These are phyloP conservation scores for Aurinia saxatilis DNA, from an alignment of 345 rosid genomes.

Conservation along the genomic window DNA sequence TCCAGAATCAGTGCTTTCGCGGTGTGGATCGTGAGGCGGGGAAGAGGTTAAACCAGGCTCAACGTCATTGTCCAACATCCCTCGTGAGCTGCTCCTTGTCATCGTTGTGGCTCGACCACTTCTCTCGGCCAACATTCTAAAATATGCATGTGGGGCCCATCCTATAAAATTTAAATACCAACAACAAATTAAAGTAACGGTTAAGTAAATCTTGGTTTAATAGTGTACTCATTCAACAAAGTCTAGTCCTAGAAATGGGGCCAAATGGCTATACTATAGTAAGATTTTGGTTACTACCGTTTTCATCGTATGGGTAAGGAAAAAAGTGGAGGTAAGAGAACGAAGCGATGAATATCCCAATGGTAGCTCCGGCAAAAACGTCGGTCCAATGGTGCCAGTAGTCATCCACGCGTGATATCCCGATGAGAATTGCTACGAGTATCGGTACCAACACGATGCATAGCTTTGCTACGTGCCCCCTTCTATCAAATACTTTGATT, in stretches of 20 bases:
- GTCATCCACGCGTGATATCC: slow-evolving; percentile 55
- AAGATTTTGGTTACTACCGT: slow-evolving; percentile 27
- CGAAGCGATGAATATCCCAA: slow-evolving; percentile 39
- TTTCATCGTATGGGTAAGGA: slow-evolving; percentile 37
- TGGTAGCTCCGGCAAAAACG: slow-evolving; percentile 51
- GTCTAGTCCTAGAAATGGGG: too few relatives aligned
- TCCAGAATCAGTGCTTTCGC: slow-evolving; percentile 17
- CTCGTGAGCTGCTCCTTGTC: slow-evolving; percentile 15
- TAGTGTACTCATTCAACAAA: too few relatives aligned
- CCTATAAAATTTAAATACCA: slow-evolving; percentile 15
- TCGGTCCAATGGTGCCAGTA: slow-evolving; percentile 82
- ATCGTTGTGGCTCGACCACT: slow-evolving; percentile 9
- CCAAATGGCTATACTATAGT: too few relatives aligned
- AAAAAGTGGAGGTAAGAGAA: slow-evolving; percentile 56
- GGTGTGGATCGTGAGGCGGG: slow-evolving; percentile 12
- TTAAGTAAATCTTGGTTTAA: too few relatives aligned
- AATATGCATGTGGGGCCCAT: slow-evolving; percentile 59
- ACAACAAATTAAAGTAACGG: too few relatives aligned
- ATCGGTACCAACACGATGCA: slow-evolving; percentile 46
- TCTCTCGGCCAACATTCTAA: slow-evolving; percentile 35
- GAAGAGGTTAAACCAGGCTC: slow-evolving; percentile 9
- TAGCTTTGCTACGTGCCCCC: slow-evolving; percentile 49
- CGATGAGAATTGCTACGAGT: slow-evolving; percentile 44
- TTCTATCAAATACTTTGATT: slow-evolving; percentile 46
- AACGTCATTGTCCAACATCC: slow-evolving; percentile 16